Evolutionary conservation across 352 stramenopile species (phyloP).

Genomic region (Phytopythium vexans): DNA sequence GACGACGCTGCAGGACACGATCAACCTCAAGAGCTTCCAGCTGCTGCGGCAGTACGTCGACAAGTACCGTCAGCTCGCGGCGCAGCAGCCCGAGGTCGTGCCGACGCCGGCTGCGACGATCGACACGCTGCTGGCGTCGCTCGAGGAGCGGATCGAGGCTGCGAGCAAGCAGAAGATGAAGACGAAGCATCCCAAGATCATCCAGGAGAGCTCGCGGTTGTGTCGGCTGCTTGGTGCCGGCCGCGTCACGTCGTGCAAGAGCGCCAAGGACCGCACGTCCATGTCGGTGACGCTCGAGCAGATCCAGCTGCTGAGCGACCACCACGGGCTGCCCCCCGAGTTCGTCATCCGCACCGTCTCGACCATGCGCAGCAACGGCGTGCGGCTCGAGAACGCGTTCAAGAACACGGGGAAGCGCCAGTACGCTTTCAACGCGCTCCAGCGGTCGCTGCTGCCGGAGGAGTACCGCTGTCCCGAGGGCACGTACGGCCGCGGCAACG

Average conservation of each 20-base stretch:
- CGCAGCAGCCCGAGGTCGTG: slow-evolving; percentile 36
- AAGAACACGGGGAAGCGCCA: slow-evolving; percentile 79
- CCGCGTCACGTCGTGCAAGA: slow-evolving; percentile 94
- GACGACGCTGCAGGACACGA: slow-evolving; percentile 67
- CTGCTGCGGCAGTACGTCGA: slow-evolving; percentile 54
- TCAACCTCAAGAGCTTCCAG: slow-evolving; percentile 73
- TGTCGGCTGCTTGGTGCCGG: slow-evolving; percentile 86
- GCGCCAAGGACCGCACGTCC: slow-evolving; percentile 93
- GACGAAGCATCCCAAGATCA: slow-evolving; percentile 76
- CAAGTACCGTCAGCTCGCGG: slow-evolving; percentile 55
- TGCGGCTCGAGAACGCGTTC: slow-evolving; percentile 64
- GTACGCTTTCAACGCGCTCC: slow-evolving; percentile 73
- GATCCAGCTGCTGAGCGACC: slow-evolving; percentile 52
- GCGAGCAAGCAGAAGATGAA: slow-evolving; percentile 71
- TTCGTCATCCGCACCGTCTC: slow-evolving; percentile 61
- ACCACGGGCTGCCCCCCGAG: slow-evolving; percentile 57
- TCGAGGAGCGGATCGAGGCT: slow-evolving; percentile 49
- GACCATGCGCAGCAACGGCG: slow-evolving; percentile 74
- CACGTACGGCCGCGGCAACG: slow-evolving; percentile 76
- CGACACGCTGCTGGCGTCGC: slow-evolving; percentile 32
- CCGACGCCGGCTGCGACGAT: slow-evolving; percentile 41
- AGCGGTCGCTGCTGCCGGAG: slow-evolving; percentile 71
- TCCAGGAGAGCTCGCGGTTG: slow-evolving; percentile 59
- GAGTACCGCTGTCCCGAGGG: slow-evolving; percentile 80
- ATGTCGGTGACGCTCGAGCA: slow-evolving; percentile 97